Evolutionary conservation across 2,329 filamentous ascomycete genomes (phyloP).

Genomic region (Mollisiaceae sp.): DNA sequence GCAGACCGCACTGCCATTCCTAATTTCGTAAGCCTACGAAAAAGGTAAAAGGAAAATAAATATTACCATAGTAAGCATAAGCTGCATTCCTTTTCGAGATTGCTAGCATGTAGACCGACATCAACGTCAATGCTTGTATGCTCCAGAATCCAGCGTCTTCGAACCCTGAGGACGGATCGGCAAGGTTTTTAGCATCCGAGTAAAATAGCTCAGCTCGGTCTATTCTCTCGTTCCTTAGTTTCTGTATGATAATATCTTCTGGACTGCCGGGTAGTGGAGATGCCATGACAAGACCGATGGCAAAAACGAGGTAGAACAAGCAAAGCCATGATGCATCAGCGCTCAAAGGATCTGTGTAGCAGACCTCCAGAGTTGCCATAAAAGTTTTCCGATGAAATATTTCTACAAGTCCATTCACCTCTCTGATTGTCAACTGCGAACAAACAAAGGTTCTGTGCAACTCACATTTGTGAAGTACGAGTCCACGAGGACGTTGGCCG

Average conservation of each 20-base stretch:
- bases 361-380: slow-evolving; percentile 54
- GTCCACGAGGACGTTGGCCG: slow-evolving; percentile 58
- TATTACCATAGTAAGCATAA: slow-evolving; percentile 63
- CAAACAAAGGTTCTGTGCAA: slow-evolving; percentile 1
- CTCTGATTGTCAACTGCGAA: slow-evolving; percentile 17
- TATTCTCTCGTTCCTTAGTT: slow-evolving; percentile 52
- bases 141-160: slow-evolving; percentile 70
- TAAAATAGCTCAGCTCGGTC: slow-evolving; percentile 68
- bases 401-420: slow-evolving; percentile 66
- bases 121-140: slow-evolving; percentile 66
- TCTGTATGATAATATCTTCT: slow-evolving; percentile 57
- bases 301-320: slow-evolving; percentile 64
- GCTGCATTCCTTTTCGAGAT: slow-evolving; percentile 67
- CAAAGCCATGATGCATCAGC: slow-evolving; percentile 59
- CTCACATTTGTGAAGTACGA: slow-evolving; percentile 66
- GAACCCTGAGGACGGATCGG: slow-evolving; percentile 53
- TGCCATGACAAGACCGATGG: slow-evolving; percentile 65
- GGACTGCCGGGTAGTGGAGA: slow-evolving; percentile 54
- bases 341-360: slow-evolving; percentile 58
- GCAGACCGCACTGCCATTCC: slow-evolving; percentile 68
- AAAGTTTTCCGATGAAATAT: slow-evolving; percentile 61
- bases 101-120: slow-evolving; percentile 67
- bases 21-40: slow-evolving; percentile 37
- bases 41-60: background rate
- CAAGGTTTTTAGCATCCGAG: slow-evolving; percentile 59